These are phyloP conservation scores for Suhomyces coccinellae DNA, from an alignment of 1,139 yeast genomes.

Conservation along the genomic window DNA sequence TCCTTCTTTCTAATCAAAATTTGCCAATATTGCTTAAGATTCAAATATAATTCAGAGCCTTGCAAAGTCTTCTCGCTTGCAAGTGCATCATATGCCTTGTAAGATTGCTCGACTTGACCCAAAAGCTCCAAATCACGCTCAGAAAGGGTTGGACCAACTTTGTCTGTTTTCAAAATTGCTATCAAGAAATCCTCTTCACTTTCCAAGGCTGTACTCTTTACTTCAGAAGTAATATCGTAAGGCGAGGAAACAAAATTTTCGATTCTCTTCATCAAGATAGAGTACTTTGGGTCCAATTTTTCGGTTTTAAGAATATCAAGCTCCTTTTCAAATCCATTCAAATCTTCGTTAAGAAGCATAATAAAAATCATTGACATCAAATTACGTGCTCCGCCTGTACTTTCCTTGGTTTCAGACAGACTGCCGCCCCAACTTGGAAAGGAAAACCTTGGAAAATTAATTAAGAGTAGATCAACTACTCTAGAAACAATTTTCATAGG, in stretches of 20 bases:
- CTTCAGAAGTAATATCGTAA: conserved; percentile 18
- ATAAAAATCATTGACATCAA: conserved; percentile 72
- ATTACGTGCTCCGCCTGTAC: conserved; percentile 55
- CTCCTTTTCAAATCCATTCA: conserved; percentile 62
- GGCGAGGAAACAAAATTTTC: conserved; percentile 24
- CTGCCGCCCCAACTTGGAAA: conserved; percentile 23
- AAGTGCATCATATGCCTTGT: conserved; percentile 22
- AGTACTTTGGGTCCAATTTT: conserved; percentile 20
- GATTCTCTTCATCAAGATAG: conserved; percentile 27
- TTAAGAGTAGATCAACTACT: conserved; percentile 73
- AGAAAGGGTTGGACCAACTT: conserved; percentile 21
- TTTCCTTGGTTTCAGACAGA: conserved; percentile 13
- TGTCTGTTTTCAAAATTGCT: conserved; percentile 24
- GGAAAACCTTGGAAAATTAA: conserved; percentile 56
- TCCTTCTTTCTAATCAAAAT: conserved; percentile 70
- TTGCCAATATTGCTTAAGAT: conserved; percentile 62
- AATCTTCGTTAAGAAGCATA: conserved; percentile 75
- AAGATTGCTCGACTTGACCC: conserved; percentile 21
- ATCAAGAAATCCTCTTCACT: conserved; percentile 26
- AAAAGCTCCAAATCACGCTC: conserved; percentile 1
- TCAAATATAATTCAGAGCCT: conserved; percentile 37
- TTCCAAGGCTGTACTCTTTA: conserved; percentile 26
- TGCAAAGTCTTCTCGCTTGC: conserved; percentile 16
- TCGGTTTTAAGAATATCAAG: conserved; percentile 46
- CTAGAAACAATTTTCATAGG: conserved; percentile 82